A percentile compares a stretch with the other conserved stretches of the same genome.
These are phyloP conservation scores for Aegilops speltoides DNA, from an alignment of 176 grass and related monocot species.

Conservation along the genomic window DNA sequence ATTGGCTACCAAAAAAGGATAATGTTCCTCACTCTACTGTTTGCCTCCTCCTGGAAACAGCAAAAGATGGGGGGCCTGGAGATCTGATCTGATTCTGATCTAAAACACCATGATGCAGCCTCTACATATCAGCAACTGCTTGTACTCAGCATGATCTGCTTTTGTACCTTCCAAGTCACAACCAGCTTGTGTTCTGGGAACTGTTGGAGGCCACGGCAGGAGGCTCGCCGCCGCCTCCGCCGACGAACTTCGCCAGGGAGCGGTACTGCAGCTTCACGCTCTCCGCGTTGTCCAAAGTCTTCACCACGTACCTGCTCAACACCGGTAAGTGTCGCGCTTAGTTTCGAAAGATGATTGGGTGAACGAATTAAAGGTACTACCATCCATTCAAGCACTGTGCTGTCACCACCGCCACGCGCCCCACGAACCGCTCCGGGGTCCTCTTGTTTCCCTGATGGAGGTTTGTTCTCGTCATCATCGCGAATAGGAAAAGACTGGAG, in stretches of 20 bases:
- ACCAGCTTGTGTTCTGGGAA: conserved; percentile 36
- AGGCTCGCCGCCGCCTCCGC: background rate
- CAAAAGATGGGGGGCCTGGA: background rate
- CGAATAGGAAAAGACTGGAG: background rate
- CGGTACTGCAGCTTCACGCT: conserved; percentile 74
- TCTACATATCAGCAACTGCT: background rate
- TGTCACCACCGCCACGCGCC: conserved; percentile 65
- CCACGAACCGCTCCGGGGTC: conserved; percentile 79
- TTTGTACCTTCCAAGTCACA: conserved; percentile 40
- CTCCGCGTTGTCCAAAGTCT: conserved; percentile 83
- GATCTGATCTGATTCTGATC: background rate
- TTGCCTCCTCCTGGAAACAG: background rate
- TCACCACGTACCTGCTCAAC: conserved; percentile 72
- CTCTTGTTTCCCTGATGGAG: conserved; percentile 70
- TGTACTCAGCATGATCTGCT: background rate
- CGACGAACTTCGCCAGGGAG: conserved; percentile 50
- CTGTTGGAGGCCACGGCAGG: conserved; percentile 27
- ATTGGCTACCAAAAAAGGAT: background rate
- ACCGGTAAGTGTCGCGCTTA: background rate
- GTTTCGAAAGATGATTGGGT: background rate
- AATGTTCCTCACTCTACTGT: background rate
- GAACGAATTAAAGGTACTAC: conserved; percentile 30
- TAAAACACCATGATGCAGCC: background rate
- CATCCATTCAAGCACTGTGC: conserved; percentile 95
- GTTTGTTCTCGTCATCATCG: background rate